Evolutionary conservation across 2,329 filamentous ascomycete genomes (phyloP).

Genomic region (Aureobasidium sp.): DNA sequence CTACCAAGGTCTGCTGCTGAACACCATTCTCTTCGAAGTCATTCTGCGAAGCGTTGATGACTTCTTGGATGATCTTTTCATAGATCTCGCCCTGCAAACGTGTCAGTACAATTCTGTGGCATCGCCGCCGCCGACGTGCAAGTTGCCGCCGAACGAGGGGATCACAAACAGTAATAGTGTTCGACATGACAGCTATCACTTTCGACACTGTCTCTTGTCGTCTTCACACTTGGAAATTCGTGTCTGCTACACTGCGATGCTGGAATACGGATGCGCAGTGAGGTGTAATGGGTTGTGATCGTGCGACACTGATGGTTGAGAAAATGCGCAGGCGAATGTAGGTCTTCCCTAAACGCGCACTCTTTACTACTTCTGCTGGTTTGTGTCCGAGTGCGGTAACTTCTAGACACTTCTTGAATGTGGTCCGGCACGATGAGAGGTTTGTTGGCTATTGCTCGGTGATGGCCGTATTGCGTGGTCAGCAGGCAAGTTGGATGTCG

Average conservation of each 20-base stretch:
- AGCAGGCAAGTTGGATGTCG: conserved; percentile 11
- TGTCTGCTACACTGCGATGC: not conserved
- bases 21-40: conserved; percentile 97
- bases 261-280: not conserved
- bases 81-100: conserved; percentile 64
- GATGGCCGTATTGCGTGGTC: conserved; percentile 12
- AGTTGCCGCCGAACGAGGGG: not conserved
- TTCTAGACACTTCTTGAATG: not conserved
- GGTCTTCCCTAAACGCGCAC: not conserved
- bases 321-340: not conserved
- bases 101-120: not conserved
- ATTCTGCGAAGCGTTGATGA: conserved; percentile 59
- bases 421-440: not conserved
- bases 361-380: not conserved
- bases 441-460: conserved; percentile 2
- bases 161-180: conserved; percentile 18
- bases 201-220: not conserved
- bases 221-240: not conserved
- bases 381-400: not conserved
- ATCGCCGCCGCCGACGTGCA: not conserved
- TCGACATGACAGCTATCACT: conserved; percentile 17
- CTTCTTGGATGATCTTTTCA: conserved; percentile 78
- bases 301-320: conserved; percentile 1
- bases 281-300: not conserved
- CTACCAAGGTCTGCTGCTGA: conserved; percentile 76